Evolutionary conservation across 305 asterid genomes (phyloP).

Genomic region (Solanum hybrid): DNA sequence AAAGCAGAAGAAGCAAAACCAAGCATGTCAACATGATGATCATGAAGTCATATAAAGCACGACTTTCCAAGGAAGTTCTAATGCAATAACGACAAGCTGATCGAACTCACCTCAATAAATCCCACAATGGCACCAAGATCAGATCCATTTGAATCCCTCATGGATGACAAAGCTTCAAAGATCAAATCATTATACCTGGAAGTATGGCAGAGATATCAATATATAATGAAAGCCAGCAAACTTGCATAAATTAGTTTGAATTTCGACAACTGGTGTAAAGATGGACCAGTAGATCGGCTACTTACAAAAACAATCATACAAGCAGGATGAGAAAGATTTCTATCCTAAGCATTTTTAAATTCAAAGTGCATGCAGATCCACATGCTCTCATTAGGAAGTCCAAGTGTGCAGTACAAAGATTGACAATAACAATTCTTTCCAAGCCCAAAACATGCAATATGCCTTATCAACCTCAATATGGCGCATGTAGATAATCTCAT

Average conservation of each 20-base stretch:
- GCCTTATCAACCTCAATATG: background rate
- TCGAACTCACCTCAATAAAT: slow-evolving; percentile 43
- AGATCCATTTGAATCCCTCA: slow-evolving; percentile 38
- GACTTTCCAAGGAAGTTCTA: background rate
- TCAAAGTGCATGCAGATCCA: background rate
- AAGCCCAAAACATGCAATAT: background rate
- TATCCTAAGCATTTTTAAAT: background rate
- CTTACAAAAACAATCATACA: background rate
- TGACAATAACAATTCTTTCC: background rate
- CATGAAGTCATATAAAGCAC: background rate
- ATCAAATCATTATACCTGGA: slow-evolving; percentile 38
- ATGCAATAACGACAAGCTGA: background rate
- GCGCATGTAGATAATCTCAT: background rate
- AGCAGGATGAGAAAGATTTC: background rate
- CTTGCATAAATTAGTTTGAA: background rate
- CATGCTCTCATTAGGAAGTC: background rate
- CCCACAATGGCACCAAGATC: slow-evolving; percentile 31
- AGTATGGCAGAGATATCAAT: slow-evolving; percentile 1
- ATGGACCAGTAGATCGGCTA: background rate
- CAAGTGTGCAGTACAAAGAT: background rate
- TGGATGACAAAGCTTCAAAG: slow-evolving; percentile 43
- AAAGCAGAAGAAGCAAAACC: background rate
- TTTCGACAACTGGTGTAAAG: slow-evolving; percentile 2
- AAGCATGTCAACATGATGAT: background rate
- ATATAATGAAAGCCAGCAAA: slow-evolving; percentile 2